Evolutionary conservation across 331 rosid species (phyloP), one percentile per base, ranked within the genome.

Genomic region (Saraca asoca): DNA sequence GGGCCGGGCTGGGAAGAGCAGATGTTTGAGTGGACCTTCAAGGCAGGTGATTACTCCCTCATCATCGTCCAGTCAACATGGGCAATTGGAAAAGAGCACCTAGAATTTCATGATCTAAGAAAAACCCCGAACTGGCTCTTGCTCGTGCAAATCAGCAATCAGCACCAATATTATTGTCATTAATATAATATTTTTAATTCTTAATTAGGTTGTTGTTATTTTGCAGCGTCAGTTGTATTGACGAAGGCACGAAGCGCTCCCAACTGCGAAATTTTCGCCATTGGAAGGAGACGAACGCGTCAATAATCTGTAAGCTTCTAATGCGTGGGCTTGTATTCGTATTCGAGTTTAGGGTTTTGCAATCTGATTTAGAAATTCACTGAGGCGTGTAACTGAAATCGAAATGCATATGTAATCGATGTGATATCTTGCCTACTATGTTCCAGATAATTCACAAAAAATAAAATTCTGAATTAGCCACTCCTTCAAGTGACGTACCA

Each of bases 331-430:
- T 14, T 4, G 1, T 2, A n/a, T 31, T 46, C 34, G 1, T 2
- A n/a, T 31, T 46, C 34, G 6, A 17, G 58, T 51, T 34, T 49
- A 49, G 57, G 48, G 49, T 64, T 64, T 50, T 64, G 46, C 58
- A 5, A 39, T 43, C 11, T 12, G 49, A 43, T n/a, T 43, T 2
- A 39, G 43, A 10, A 39, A 39, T 39, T 8, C 43, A 39, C 11
- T 2, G 42, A 9, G 43, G 8, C 43, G 11, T 39, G 43, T 8
- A 0, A 7, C 8, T 39, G 43, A 39, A 39, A 7, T 39, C 11
- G 43, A 2, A 6, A 39, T 24, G 43, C 11, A 8, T 39, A 9
- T 6, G 43, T 39, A 39, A 39, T 6, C 11, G 11, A 39, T 39
- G 43, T 39, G 1, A 37, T 39, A 39, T 8, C 41, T 6, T 37